Conservation (phyloP, 768 basidiomycete species). For the Serendipita sp. region DNA sequence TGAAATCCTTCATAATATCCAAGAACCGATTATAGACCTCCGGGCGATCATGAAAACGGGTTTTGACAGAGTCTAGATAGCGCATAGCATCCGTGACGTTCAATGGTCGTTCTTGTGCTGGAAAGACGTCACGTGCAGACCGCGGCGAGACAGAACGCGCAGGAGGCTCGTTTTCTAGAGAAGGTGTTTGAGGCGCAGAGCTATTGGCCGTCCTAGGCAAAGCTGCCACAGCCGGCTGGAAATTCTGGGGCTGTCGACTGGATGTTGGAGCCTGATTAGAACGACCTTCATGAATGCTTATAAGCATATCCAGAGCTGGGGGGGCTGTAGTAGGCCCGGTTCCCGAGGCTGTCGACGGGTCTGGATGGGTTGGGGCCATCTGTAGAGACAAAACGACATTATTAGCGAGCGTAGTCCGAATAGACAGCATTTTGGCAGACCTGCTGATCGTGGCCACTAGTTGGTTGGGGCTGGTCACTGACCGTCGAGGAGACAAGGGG, state of each 20-base stretch:
- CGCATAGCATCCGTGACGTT: constrained; percentile 25
- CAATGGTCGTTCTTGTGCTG: constrained; percentile 15
- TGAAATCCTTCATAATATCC: constrained; percentile 33
- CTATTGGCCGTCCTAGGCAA: background rate
- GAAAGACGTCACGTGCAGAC: background rate
- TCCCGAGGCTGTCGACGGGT: background rate
- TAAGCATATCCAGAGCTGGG: no score
- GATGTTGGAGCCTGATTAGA: background rate
- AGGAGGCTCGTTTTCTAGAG: background rate
- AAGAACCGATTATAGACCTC: constrained; percentile 25
- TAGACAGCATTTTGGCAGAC: background rate
- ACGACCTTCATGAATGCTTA: background rate
- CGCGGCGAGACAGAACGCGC: background rate
- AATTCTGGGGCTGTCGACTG: background rate
- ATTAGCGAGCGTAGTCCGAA: background rate
- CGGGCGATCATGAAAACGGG: constrained; percentile 23
- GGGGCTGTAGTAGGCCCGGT: background rate
- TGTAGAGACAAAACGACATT: background rate
- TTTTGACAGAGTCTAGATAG: constrained; percentile 27
- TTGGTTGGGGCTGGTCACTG: background rate
- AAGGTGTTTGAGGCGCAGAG: background rate
- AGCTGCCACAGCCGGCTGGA: background rate
- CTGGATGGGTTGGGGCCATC: background rate
- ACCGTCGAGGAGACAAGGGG: background rate
- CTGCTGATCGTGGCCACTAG: background rate